Percentiles rank a stretch among this genome's conserved stretches.
Conservation (phyloP, 208 protist genomes). For the Porcisia hertigi region DNA sequence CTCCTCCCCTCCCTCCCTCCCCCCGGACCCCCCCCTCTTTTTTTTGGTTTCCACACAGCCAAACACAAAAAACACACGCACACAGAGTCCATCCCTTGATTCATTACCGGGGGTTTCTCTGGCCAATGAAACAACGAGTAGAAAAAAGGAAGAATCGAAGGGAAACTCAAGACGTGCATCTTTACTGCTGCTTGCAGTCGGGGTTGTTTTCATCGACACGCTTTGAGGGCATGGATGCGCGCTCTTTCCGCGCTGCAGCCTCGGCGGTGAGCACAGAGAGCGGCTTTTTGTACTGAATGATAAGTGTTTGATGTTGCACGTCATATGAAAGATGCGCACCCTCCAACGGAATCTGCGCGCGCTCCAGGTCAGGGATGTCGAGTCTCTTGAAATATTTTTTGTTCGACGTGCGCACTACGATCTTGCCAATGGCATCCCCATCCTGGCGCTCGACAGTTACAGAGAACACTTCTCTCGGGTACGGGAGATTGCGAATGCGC, state of each 20-base stretch:
- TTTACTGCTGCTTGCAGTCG: conserved; percentile 71
- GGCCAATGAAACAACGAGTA: background rate
- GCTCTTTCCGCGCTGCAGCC: conserved; percentile 73
- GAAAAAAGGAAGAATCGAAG: background rate
- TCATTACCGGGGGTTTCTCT: background rate
- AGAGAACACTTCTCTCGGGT: conserved; percentile 82
- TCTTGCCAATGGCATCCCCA: conserved; percentile 57
- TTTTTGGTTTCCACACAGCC: background rate
- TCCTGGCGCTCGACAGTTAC: conserved; percentile 76
- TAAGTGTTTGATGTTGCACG: conserved; percentile 92
- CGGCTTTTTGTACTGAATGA: conserved; percentile 93
- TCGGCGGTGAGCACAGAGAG: conserved; percentile 74
- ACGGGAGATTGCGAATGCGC: conserved; percentile 93
- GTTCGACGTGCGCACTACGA: conserved; percentile 95
- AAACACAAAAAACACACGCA: background rate
- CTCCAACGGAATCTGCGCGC: conserved; percentile 65
- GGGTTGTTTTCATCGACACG: conserved; percentile 51
- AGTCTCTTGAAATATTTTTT: conserved; percentile 96
- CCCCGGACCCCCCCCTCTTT: too few relatives aligned
- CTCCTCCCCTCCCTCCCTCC: too few relatives aligned
- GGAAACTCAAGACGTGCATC: conserved; percentile 1
- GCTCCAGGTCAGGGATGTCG: conserved; percentile 81
- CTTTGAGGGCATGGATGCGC: conserved; percentile 68
- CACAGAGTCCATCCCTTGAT: background rate
- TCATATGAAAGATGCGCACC: conserved; percentile 66